Base-by-base conservation (phyloP, 2,329 filamentous ascomycete species). In the Aurifilum marmelostoma region DNA sequence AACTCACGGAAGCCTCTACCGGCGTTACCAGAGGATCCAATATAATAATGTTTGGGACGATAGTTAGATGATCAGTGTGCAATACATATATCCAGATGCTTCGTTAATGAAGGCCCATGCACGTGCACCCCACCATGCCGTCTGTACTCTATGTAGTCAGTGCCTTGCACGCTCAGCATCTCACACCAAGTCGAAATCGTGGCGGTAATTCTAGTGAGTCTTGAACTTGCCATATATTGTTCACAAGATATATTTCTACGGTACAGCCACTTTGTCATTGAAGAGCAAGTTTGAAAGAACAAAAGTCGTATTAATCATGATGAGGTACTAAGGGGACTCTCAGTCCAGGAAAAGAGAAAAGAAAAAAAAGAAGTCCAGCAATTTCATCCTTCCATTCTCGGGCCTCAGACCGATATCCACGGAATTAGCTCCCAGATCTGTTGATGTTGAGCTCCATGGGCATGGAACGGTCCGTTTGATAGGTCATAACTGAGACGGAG, bases 21-120 rank as follows among this genome's bases (percentile, higher is more conserved):
- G 9, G 77, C 78, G 58, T 66, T 79, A 27, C 78, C 79, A 5
- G 77, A 79, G 71, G 75, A 76, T 66, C 73, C 77, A 9, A 75
- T 73, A 72, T 75, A 60, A 74, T 27, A 68, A 29, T 12, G 50
- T 59, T 43, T 16, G 29, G 34, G 34, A 60, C 21, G 62, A 29
- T 21, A 41, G 34, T 34, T 21, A 41, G n/a, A n/a, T n/a, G n/a
- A 24, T 27, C 12, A 41, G 24, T 34, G 18, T 56, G n/a, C 18
- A 58, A 24, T 34, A 56, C 47, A 14, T 21, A 56, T 63, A n/a
- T 16, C 18, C 9, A n/a, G n/a, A 27, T 63, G 32, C 39, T 37
- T 9, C 3, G n/a, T 59, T 7, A 4, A n/a, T 32, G 24, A 32
- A n/a, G n/a, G n/a, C 7, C 21, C 21, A 9, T 47, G 16, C 43